Evolutionary conservation across 495 filamentous ascomycete genomes (phyloP).

Genomic region (Cercophora newfieldiana): DNA sequence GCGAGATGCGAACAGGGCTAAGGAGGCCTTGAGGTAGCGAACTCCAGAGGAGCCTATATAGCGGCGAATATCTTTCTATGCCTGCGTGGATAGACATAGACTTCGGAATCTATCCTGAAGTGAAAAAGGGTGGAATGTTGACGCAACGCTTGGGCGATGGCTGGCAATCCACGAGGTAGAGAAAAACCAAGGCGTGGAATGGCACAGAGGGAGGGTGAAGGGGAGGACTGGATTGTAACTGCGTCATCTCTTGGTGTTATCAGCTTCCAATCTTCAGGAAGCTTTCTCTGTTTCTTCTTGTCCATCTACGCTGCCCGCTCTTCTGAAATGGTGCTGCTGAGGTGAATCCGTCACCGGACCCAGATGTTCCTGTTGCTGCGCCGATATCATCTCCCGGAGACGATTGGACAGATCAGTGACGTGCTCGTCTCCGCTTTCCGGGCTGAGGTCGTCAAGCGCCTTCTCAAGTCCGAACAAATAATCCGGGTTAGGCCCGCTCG

Average conservation of each 20-base stretch:
- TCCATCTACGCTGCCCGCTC: slow-evolving; percentile 54
- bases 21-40: not conserved
- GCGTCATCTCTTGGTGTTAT: slow-evolving; percentile 8
- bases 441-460: slow-evolving; percentile 71
- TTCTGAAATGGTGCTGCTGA: slow-evolving; percentile 44
- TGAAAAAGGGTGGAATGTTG: not conserved
- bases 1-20: not conserved
- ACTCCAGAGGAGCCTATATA: not conserved
- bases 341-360: slow-evolving; percentile 17
- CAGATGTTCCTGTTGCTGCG: slow-evolving; percentile 17
- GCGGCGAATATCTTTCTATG: slow-evolving; percentile 2
- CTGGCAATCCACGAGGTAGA: not conserved
- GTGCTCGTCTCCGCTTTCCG: slow-evolving; percentile 82
- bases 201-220: slow-evolving; percentile 3
- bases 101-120: not conserved
- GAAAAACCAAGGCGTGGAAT: not conserved
- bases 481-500: slow-evolving; percentile 88
- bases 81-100: slow-evolving; percentile 11
- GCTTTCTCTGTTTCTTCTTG: slow-evolving; percentile 60
- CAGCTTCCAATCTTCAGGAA: slow-evolving; percentile 23
- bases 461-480: slow-evolving; percentile 84
- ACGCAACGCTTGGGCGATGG: not conserved
- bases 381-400: slow-evolving; percentile 48
- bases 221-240: not conserved
- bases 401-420: slow-evolving; percentile 63